Percentiles rank a stretch among this genome's conserved stretches.
Conservation (phyloP, 1,139 yeast genomes). For the Debaryomycetaceae sp. region DNA sequence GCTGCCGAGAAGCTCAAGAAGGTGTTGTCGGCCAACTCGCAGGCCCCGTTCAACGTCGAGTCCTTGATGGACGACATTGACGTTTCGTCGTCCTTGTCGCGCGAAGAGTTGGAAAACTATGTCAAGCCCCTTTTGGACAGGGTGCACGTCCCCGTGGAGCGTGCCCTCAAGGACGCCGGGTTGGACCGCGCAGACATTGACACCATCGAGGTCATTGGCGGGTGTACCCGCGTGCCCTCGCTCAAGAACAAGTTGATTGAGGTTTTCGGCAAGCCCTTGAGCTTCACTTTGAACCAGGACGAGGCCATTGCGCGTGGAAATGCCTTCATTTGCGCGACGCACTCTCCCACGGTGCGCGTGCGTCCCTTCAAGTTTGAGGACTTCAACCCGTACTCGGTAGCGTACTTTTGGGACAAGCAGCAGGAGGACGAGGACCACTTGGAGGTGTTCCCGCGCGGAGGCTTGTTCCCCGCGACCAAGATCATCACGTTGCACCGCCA, state of each 20-base stretch:
- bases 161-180: slow-evolving; percentile 74
- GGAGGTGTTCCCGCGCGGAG: slow-evolving; percentile 95
- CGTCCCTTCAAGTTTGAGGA: slow-evolving; percentile 99
- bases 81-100: slow-evolving; percentile 78
- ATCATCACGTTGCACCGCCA: slow-evolving; percentile 88
- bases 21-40: slow-evolving; percentile 89
- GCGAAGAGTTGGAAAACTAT: slow-evolving; percentile 89
- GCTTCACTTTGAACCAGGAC: slow-evolving; percentile 96
- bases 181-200: slow-evolving; percentile 66
- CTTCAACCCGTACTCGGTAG: slow-evolving; percentile 81
- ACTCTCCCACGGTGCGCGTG: slow-evolving; percentile 97
- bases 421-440: slow-evolving; percentile 85
- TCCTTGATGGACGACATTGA: slow-evolving; percentile 96
- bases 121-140: slow-evolving; percentile 73
- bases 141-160: slow-evolving; percentile 66
- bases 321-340: slow-evolving; percentile 97
- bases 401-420: slow-evolving; percentile 92
- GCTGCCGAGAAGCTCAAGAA: slow-evolving; percentile 93
- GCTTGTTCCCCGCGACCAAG: slow-evolving; percentile 89
- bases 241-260: slow-evolving; percentile 73
- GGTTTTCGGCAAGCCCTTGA: slow-evolving; percentile 76
- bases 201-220: slow-evolving; percentile 92
- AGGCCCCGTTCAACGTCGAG: slow-evolving; percentile 93
- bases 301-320: slow-evolving; percentile 99
- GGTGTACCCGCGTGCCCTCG: slow-evolving; percentile 95